A percentile compares a stretch with the other conserved stretches of the same genome.
These are phyloP conservation scores for Knoxdaviesia capensis DNA, from an alignment of 2,329 filamentous ascomycete species.

Conservation along the genomic window DNA sequence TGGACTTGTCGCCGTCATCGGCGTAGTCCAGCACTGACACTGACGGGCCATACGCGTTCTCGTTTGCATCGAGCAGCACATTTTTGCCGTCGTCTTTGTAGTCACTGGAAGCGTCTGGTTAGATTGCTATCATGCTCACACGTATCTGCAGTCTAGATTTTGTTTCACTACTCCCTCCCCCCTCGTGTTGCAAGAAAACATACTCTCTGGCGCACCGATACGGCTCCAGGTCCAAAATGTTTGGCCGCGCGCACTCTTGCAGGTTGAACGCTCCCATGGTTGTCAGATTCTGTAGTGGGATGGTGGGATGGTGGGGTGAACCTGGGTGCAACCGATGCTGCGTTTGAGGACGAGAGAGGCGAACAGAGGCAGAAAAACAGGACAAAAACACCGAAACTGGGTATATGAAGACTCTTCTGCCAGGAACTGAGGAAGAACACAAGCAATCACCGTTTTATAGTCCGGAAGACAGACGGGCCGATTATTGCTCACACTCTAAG, in stretches of 20 bases:
- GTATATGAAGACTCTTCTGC: no score
- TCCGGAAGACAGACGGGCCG: no score
- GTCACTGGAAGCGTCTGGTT: constrained; percentile 39
- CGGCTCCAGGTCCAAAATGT: constrained; percentile 57
- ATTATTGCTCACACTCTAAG: no score
- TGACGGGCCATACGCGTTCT: constrained; percentile 86
- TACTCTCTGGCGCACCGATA: constrained; percentile 72
- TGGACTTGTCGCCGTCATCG: constrained; percentile 11
- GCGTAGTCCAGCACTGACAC: constrained; percentile 30
- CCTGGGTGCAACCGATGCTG: no score
- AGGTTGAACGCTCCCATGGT: constrained; percentile 49
- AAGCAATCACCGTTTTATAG: no score
- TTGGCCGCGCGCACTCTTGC: constrained; percentile 52
- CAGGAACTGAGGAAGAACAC: no score
- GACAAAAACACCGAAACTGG: no score
- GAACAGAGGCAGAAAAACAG: no score
- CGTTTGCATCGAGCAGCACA: constrained; percentile 89
- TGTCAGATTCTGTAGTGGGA: background rate
- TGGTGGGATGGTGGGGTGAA: background rate
- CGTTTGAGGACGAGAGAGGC: no score
- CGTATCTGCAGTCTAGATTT: background rate
- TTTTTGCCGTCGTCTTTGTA: constrained; percentile 98
- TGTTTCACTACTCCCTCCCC: background rate
- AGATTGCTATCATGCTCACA: background rate
- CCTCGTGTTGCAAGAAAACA: constrained; percentile 12